Evolutionary conservation across 805 yeast genomes (phyloP), one percentile per base, ranked within the genome.

Genomic region (Schwanniomyces polymorphus): DNA sequence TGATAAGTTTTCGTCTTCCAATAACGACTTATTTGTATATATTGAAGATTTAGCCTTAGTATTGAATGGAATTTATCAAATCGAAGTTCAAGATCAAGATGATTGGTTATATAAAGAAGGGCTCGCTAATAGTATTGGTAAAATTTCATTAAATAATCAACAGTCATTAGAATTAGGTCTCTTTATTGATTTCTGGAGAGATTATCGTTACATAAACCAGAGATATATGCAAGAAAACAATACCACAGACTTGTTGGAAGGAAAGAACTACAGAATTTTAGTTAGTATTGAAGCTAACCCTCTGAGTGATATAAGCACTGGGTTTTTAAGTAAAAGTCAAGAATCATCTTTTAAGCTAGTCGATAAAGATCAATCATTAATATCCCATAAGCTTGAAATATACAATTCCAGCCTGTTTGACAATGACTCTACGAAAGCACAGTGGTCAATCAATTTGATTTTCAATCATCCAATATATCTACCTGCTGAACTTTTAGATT

Each of bases 131-230:
- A 41, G 56, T 2, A 49, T 67, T 27, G 77, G 77, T 1, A 57
- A 57, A 37, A 53, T 67, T 5, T 38, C 43, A 9, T 51, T 65
- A 16, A 68, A 72, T 49, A 62, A 68, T 44, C 41, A 49, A 5
- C 43, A 40, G 1, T 33, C 35, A 6, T 53, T 54, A 5, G 51
- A 58, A 40, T 50, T 72, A 23, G 78, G 78, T 0, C 46, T 71
- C 11, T 66, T 64, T 39, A 49, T 69, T n/a, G 58, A 59, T 7
- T 72, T 56, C 44, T 73, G 77, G 77, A 55, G 58, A 41, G 74
- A 68, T 45, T 57, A 47, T 27, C 51, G 71, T 27, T 57, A 41
- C 41, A 50, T 68, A 12, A 60, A 64, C 48, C 65, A 61, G 28
- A 61, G 63, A 41, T 52, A 54, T 31, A 38, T 21, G 12, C 12